These are phyloP conservation scores for grape (Vitis vinifera) DNA, from an alignment of 164 flowering plant species.

Conservation along the genomic window DNA sequence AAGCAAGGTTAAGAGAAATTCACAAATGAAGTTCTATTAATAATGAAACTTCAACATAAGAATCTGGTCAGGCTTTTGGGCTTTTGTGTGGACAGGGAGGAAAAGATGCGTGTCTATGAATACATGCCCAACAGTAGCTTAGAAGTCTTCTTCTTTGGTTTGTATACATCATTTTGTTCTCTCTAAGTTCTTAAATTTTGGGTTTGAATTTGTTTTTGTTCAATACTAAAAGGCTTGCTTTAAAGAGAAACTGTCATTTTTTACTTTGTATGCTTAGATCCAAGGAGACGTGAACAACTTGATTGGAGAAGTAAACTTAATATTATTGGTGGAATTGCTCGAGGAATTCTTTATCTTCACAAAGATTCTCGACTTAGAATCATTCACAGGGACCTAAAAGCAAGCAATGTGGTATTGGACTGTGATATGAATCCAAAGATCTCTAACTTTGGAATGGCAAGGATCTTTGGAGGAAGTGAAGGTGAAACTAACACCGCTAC, in stretches of 20 bases:
- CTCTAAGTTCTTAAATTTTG: not conserved
- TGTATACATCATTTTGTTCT: not conserved
- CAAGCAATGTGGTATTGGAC: constrained; percentile 34
- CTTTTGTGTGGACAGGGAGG: constrained; percentile 31
- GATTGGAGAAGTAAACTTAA: constrained; percentile 29
- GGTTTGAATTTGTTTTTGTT: no score
- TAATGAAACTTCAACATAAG: constrained; percentile 38
- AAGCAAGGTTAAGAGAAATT: constrained; percentile 20
- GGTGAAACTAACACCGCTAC: constrained; percentile 28
- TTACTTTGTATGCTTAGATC: constrained; percentile 8
- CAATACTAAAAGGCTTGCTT: not conserved
- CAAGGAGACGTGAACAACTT: constrained; percentile 13
- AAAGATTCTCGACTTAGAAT: constrained; percentile 37
- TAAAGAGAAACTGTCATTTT: not conserved
- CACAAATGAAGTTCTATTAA: constrained; percentile 22
- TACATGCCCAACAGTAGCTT: constrained; percentile 41
- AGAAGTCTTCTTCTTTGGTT: constrained; percentile 39
- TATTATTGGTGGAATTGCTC: constrained; percentile 37
- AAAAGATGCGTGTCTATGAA: constrained; percentile 35
- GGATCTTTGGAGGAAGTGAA: constrained; percentile 31
- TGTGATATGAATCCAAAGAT: constrained; percentile 38
- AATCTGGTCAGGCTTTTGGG: constrained; percentile 38
- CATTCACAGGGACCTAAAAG: constrained; percentile 8
- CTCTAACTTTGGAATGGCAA: constrained; percentile 53
- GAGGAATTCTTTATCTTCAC: constrained; percentile 45